phyloP scores from a whole-genome alignment of 2,329 filamentous ascomycete species.

The Aspergillus eucalypticola region DNA sequence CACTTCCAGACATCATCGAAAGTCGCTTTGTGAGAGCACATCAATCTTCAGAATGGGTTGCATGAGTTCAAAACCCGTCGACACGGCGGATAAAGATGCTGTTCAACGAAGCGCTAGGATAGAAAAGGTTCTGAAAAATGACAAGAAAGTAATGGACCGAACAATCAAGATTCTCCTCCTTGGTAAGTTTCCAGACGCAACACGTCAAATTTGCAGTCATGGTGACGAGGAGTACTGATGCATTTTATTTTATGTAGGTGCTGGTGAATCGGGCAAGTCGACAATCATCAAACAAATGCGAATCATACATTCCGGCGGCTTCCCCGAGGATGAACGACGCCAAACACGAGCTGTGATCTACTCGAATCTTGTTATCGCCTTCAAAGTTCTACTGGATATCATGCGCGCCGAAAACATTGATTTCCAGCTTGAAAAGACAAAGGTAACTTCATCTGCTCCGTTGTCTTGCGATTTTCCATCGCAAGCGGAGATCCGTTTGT shows the following conservation, averaged over 20 bases:
- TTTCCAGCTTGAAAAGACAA: conserved; percentile 76
- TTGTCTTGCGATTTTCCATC: neutral
- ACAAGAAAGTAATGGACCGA: conserved; percentile 81
- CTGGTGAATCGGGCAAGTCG: conserved; percentile 93
- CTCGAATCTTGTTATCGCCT: conserved; percentile 88
- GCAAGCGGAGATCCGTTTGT: neutral
- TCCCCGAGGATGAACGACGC: conserved; percentile 83
- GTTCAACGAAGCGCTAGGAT: conserved; percentile 63
- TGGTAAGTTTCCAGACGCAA: conserved; percentile 59
- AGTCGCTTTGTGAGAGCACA: neutral
- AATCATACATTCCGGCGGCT: conserved; percentile 91
- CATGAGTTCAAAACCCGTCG: conserved; percentile 43
- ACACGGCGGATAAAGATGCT: conserved; percentile 44
- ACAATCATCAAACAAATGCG: conserved; percentile 99
- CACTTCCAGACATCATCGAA: neutral
- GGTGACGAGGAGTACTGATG: neutral
- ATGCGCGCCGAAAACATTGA: conserved; percentile 82
- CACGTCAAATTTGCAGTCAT: neutral
- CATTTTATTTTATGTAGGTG: conserved; percentile 58
- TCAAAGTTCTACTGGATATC: conserved; percentile 84
- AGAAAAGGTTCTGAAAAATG: conserved; percentile 78
- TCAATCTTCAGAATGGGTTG: conserved; percentile 45
- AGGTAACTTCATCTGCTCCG: conserved; percentile 54
- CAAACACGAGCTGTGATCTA: conserved; percentile 96
- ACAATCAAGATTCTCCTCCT: conserved; percentile 93